These are phyloP conservation scores for Penicillium thymicola DNA, from an alignment of 2,329 filamentous ascomycete species.

Conservation along the genomic window DNA sequence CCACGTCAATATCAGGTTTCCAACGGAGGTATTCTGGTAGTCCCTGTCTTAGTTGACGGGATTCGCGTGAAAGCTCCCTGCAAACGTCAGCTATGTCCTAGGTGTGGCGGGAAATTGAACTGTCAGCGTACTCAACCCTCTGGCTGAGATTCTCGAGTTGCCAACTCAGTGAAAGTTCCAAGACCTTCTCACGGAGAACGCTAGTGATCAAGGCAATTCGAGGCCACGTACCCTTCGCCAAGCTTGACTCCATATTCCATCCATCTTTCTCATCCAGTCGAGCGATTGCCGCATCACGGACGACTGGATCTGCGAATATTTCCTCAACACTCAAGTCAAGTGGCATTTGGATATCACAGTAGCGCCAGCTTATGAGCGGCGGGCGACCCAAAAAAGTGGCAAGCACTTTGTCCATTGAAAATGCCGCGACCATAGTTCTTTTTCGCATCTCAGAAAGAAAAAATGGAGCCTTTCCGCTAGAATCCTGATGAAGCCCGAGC, in stretches of 20 bases:
- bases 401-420: slow-evolving; percentile 29
- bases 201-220: slow-evolving; percentile 11
- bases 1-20: slow-evolving; percentile 5
- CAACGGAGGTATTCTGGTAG: slow-evolving; percentile 22
- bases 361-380: slow-evolving; percentile 28
- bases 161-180: slow-evolving; percentile 22
- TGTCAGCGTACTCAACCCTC: slow-evolving; percentile 16
- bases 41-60: slow-evolving; percentile 10
- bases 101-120: background rate
- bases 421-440: slow-evolving; percentile 26
- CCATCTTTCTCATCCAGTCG: slow-evolving; percentile 8
- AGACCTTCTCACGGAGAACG: slow-evolving; percentile 20
- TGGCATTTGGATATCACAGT: slow-evolving; percentile 27
- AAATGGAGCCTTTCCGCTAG: slow-evolving; percentile 32
- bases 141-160: slow-evolving; percentile 14
- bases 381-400: slow-evolving; percentile 31
- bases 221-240: slow-evolving; percentile 9
- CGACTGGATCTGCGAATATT: slow-evolving; percentile 12
- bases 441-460: slow-evolving; percentile 29
- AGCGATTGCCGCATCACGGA: slow-evolving; percentile 8
- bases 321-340: slow-evolving; percentile 31
- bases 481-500: slow-evolving; percentile 36
- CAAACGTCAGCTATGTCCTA: background rate
- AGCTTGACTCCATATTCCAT: slow-evolving; percentile 9
- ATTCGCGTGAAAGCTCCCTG: slow-evolving; percentile 18